Base-by-base conservation (phyloP, 768 basidiomycete genomes). In the Boletus huronensis region DNA sequence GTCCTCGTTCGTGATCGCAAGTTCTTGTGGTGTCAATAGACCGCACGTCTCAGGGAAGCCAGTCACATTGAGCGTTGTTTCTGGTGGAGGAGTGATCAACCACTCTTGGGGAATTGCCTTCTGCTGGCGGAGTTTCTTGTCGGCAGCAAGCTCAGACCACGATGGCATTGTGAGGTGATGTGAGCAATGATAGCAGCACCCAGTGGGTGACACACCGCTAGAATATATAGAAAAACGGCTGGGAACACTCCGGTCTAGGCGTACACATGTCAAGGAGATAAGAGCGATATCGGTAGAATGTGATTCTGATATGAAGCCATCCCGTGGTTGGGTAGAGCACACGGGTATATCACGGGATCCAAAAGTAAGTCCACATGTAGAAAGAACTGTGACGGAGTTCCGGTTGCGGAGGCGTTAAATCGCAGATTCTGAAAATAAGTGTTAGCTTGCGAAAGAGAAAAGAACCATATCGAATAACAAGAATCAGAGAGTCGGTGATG, bases 401-500 rank as follows among this genome's bases (percentile, higher is more conserved):
- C 49, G 23, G 19, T 29, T 13, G 11, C 3, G 14, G 13, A 34
- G 13, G 40, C 14, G 11, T 14, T 3, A 5, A 10, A 2, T n/a
- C 1, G 17, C 17, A 48, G 28, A 42, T 38, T 53, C 64, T 68
- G 57, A 17, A 49, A 54, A 54, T 25, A 52, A 52, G 34, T 6
- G 44, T 72, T 13, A 73, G 70, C 48, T 49, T 57, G 48, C 19
- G 45, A 28, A 42, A 40, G 10, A 1, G 8, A 53, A 44, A 23
- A 6, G 16, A 26, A 1, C 14, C 16, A 29, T 1, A 31, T 45
- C 5, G 11, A 26, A 29, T 21, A 28, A 53, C 36, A 36, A 42
- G 31, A 61, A 75, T 82, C 79, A 78, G 78, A 77, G 72, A 69
- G 75, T 75, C 76, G 83, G 84, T 83, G 69, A 91, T 90, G 88